Evolutionary conservation across 1,284 basidiomycete genomes (phyloP), one percentile per base, ranked within the genome.

Genomic region (Heterobasidion irregulare): DNA sequence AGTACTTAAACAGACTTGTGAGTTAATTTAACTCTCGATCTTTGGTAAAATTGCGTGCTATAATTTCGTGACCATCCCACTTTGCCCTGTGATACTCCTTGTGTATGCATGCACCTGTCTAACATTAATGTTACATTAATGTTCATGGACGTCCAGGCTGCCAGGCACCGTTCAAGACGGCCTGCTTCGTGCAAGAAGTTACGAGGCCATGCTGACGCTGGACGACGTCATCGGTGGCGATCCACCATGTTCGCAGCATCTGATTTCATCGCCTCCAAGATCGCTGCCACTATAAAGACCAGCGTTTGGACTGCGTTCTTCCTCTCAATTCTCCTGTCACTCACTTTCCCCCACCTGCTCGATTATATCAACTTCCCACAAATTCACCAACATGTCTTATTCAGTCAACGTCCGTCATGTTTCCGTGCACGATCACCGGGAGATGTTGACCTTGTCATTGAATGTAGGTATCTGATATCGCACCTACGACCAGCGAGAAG

Each of bases 381-480:
- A 41, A 41, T n/a, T 41, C 10, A 41, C 38, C n/a, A 41, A 8
- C 5, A 61, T 59, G 62, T 55, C 64, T 36, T 63, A 61, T 53
- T 47, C 64, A 50, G 58, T 66, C 32, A 64, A 60, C 33, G 65
- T 65, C 38, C 41, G 63, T 59, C 18, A 6, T 47, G 38, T 12
- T 12, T 47, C 18, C 46, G 9, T 47, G 16, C 12, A 16, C 18
- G 46, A 10, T n/a, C 5, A 41, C 5, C 3, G 12, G 38, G 38
- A 41, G 46, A 47, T 16, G 18, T 32, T 12, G 10, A 47, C 18
- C 45, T 4, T 47, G 46, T 18, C 18, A 13, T 47, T 47, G 18
- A 13, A 10, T 16, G n/a, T 58, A 89, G 86, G 86, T 92, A 50
- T 76, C 84, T 9, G 77, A 77, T 52, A 78, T 92, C 63, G 66